Base-by-base conservation (phyloP, 495 filamentous ascomycete species). In the Penicillium canescens region DNA sequence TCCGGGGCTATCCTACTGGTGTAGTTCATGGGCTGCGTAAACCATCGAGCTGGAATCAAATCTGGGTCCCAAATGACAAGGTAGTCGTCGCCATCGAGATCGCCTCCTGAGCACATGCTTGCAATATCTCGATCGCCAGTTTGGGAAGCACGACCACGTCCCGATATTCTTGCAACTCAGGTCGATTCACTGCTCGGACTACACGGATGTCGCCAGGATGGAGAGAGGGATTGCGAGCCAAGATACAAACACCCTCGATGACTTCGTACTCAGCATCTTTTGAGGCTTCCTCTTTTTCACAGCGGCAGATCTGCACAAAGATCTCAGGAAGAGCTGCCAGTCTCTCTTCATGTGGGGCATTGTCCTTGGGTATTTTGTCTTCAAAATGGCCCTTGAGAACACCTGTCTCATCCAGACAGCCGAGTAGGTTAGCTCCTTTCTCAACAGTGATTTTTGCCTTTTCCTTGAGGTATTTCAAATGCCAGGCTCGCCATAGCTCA, bases 51-150 rank as follows among this genome's bases (percentile, higher is more conserved):
- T 2, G 91, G 92, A 23, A 92, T 67, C 5, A 99, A 75, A 40
- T 86, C 81, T 33, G 76, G 61, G 59, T 99, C 92, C 94, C 94
- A 99, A 34, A 97, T 89, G 16, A 98, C 87, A 21, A 96, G 80
- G 63, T 88, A 99, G 64, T 98, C 95, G 59, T 99, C 94, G 0
- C 94, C 94, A 69, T 99, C 94, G 3, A 99, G 76, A 66, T 99
- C 94, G 5, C 94, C 95, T 3, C 94, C 94, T 6, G 94, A 96
- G 57, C 92, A 94, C 94, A 98, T 98, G 54, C 86, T 89, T 7
- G 91, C 81, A 23, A 99, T 69, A 57, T 92, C 90, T 36, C 87
- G 78, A 67, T 98, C 92, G 0, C 94, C 94, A 0, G 78, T 86
- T 37, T 87, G 82, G 1, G 91, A 37, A 99, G 84, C 5, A 96